Evolutionary conservation across 2,329 filamentous ascomycete species (phyloP), one percentile per base, ranked within the genome.

Genomic region (Cladosporium sp.): DNA sequence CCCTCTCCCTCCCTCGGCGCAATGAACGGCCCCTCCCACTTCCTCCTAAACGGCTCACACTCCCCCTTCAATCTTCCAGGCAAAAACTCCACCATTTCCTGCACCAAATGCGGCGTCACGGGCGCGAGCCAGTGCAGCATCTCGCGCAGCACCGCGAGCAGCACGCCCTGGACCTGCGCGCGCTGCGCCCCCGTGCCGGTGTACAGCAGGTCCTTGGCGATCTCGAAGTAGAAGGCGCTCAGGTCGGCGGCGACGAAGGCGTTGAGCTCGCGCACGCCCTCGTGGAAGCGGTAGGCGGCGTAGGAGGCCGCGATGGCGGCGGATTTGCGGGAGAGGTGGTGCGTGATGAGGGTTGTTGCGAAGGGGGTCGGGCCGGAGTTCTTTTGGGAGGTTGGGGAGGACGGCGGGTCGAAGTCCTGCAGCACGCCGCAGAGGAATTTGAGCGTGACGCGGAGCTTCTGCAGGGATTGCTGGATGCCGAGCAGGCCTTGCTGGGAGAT

Each of bases 181-280:
- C 82, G 75, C 43, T 86, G 85, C 11, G 80, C 77, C 11, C 81
- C 80, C 55, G 84, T 81, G 31, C 87, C 88, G 43, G 91, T 93
- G 73, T 98, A 98, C 1, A 97, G 76, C 3, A 89, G 79, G 64
- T 98, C 93, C 70, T 98, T 98, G 62, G 91, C 77, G 0, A 87
- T 84, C 70, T 98, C 93, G 53, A 98, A 82, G 68, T 97, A 98
- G 69, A 96, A 95, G 0, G 92, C 86, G 0, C 90, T 96, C 19
- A 98, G 78, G 60, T 96, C 88, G 19, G 78, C 83, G 52, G 84
- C 83, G 54, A 95, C 78, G 84, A 91, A 96, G 57, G 82, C 81
- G 69, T 91, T 95, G 58, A 97, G 77, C 3, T 79, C 72, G 54
- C 77, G 82, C 5, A 90, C 75, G 10, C 80, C 91, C 69, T 83